Evolutionary conservation across 192 early-diverging fungal species (phyloP), one percentile per base, ranked within the genome.

Genomic region (Coemansia sp.): DNA sequence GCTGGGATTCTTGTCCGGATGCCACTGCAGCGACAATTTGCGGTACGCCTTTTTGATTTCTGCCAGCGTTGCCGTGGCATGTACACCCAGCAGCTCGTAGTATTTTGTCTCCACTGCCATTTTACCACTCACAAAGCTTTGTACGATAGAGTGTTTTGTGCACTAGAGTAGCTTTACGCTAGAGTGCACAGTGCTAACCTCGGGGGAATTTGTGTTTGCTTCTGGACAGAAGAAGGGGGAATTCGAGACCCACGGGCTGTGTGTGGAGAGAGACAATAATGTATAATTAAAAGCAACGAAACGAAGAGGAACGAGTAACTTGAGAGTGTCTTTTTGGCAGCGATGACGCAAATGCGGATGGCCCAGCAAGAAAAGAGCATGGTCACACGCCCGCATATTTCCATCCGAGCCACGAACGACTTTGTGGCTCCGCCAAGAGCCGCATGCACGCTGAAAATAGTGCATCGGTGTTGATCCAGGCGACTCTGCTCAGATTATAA

Each of bases 1-100:
- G 38, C 59, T 59, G 52, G 69, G 70, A 55, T 85, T 83, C 55
- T 87, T 87, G 80, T 89, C 89, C 0, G 91, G 90, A 57, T 91
- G 91, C 72, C 85, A 89, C 64, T 84, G 90, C 57, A 87, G 76
- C 7, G 91, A 86, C n/a, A 85, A 78, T 62, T 87, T 88, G 45
- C 86, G 77, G 61, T 89, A 93, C 6, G 89, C 86, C 65, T 86
- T 87, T 68, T 89, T 92, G 54, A 94, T 77, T 52, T 94, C 88
- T 35, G 84, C 86, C 9, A 85, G 82, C 23, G 82, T 66, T 3
- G 90, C 91, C 27, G 74, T 65, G 50, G 81, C 68, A 51, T 72
- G 60, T 8, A 93, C 75, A 10, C 85, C 89, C 11, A 94, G 84
- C 57, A 87, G 77, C 11, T 87, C 84, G 79, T 94, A 94, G 75